Base-by-base conservation (phyloP, 352 stramenopile species). In the Globisporangium alternatum region DNA sequence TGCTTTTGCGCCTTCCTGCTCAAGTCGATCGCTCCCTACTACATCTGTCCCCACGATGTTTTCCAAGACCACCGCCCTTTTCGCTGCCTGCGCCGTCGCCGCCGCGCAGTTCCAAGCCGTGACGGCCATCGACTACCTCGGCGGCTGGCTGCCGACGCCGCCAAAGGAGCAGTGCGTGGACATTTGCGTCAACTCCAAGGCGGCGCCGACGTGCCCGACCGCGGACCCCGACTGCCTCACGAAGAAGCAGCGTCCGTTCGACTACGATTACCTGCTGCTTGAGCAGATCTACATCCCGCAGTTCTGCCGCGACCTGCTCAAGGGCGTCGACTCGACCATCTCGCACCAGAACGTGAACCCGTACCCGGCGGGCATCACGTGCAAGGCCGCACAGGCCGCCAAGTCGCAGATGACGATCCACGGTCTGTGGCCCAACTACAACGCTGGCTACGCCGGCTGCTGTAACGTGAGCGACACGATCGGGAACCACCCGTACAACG, bases 201-300 rank as follows among this genome's bases (percentile, higher is more conserved):
- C 79, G 4, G 73, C 62, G 48, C 78, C 80, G 8, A 84, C 72
- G 58, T 92, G 83, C 47, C 67, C 88, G 25, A 89, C 77, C 7
- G 67, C 69, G 56, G 71, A 82, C 61, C 68, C 76, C 17, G 65
- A 70, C 15, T 90, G 83, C 61, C 67, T 87, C 56, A 71, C 72
- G 51, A 91, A 90, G 78, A 70, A 80, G 60, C 80, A 88, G 70
- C 72, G 75, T 30, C 81, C 81, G 9, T 78, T 80, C 54, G 83
- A 90, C 75, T 91, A 85, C 60, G 85, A 91, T 73, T 91, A 87
- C 71, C 62, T 93, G 43, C 56, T 91, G 52, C 69, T 93, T 17
- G 83, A 93, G 69, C 79, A 93, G 71, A 69, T 93, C 58, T 93
- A 81, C 62, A 73, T 88, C 62, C 84, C 84, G 69, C 84, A 93